Conservation (phyloP, 1,284 basidiomycete species). For the Anthracocystis walkeri region DNA sequence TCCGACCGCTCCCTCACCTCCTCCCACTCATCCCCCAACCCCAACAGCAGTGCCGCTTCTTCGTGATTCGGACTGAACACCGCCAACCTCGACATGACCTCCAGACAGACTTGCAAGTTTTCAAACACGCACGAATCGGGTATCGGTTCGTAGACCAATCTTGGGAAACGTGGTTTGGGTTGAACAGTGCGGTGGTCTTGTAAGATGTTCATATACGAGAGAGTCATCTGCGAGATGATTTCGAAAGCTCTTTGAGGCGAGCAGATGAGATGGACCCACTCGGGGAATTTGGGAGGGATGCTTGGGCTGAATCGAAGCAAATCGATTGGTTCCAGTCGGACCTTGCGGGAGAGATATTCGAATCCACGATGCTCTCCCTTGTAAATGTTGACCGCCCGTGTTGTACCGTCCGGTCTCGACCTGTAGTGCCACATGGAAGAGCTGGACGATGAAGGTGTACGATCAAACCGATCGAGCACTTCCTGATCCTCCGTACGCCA, state of each 20-base stretch:
- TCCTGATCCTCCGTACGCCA: conserved; percentile 77
- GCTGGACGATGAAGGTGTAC: conserved; percentile 21
- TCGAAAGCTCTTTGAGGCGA: conserved; percentile 78
- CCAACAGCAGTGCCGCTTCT: conserved; percentile 71
- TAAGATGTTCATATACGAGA: conserved; percentile 60
- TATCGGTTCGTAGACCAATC: conserved; percentile 85
- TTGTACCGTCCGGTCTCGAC: conserved; percentile 76
- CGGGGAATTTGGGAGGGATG: conserved; percentile 72
- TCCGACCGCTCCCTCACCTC: background rate
- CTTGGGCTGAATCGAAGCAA: conserved; percentile 73
- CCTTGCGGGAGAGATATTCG: conserved; percentile 81
- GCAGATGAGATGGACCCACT: conserved; percentile 85
- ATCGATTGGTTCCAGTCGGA: conserved; percentile 80
- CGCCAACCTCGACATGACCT: conserved; percentile 75
- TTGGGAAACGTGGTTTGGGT: conserved; percentile 70
- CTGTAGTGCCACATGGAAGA: conserved; percentile 81
- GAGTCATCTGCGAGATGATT: conserved; percentile 77
- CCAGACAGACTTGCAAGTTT: conserved; percentile 78
- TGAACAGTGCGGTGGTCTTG: conserved; percentile 71
- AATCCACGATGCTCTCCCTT: conserved; percentile 80
- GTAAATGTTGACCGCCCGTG: conserved; percentile 81
- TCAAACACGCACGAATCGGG: conserved; percentile 73
- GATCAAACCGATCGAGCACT: conserved; percentile 77
- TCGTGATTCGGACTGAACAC: conserved; percentile 75
- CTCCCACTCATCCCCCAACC: conserved; percentile 33